Conservation (phyloP, 768 basidiomycete genomes). For the Pleurotus platypus region DNA sequence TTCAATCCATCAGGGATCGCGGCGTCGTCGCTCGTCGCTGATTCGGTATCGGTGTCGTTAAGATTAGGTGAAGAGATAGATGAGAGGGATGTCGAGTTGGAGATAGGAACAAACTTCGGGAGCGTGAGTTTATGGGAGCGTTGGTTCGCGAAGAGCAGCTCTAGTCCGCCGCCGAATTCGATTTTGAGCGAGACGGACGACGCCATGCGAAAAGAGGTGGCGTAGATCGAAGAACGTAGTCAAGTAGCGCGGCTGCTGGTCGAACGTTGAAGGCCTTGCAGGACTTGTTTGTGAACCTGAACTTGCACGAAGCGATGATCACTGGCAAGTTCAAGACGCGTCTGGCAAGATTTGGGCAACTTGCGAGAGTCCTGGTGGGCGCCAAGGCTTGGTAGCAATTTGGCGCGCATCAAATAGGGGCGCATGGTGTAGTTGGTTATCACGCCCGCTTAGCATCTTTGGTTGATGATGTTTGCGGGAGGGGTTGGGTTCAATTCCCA, state of each 20-base stretch:
- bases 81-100: constrained; percentile 25
- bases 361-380: no score
- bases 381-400: no score
- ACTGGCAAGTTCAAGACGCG: no score
- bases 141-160: constrained; percentile 75
- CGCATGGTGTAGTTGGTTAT: constrained; percentile 31
- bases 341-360: no score
- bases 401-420: constrained; percentile 7
- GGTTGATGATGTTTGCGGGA: constrained; percentile 13
- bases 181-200: constrained; percentile 47
- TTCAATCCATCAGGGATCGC: constrained; percentile 23
- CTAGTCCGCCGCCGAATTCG: constrained; percentile 84
- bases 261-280: no score
- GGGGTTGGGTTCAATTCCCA: constrained; percentile 27
- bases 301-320: no score
- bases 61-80: constrained; percentile 1
- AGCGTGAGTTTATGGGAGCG: constrained; percentile 56
- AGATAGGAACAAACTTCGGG: constrained; percentile 39
- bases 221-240: no score
- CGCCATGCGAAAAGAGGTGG: background rate
- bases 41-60: background rate
- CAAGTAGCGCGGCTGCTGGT: no score
- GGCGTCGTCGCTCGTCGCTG: background rate
- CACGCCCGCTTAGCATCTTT: constrained; percentile 25
- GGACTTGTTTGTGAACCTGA: no score